A percentile compares a stretch with the other conserved stretches of the same genome.
Conservation (phyloP, 371 early-diverging fungal genomes). For the Mucor circinelloides region DNA sequence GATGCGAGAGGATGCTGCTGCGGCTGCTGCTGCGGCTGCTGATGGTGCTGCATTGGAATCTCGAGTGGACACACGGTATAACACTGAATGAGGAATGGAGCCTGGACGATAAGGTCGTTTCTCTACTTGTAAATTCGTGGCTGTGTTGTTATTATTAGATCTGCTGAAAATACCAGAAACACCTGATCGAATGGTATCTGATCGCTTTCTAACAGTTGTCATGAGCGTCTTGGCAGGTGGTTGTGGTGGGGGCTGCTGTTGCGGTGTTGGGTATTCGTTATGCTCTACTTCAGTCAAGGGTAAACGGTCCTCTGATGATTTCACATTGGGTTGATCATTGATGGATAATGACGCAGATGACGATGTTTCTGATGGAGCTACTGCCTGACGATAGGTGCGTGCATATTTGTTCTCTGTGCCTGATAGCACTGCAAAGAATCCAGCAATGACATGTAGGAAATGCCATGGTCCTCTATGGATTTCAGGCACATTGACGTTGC, state of each 20-base stretch:
- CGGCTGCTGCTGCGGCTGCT: constrained; percentile 11
- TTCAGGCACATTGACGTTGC: constrained; percentile 54
- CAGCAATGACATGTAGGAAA: constrained; percentile 36
- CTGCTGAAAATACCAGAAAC: constrained; percentile 36
- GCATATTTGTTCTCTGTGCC: constrained; percentile 34
- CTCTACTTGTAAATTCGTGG: background rate
- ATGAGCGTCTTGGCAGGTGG: constrained; percentile 24
- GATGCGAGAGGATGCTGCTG: constrained; percentile 2
- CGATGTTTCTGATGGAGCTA: background rate
- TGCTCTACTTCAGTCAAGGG: constrained; percentile 14
- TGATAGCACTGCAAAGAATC: constrained; percentile 36
- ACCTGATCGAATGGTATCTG: constrained; percentile 47
- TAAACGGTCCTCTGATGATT: constrained; percentile 12
- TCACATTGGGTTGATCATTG: constrained; percentile 2
- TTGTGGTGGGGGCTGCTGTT: background rate
- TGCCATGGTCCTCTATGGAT: constrained; percentile 39
- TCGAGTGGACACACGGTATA: constrained; percentile 35
- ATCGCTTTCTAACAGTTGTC: constrained; percentile 40
- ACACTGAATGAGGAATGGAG: constrained; percentile 50
- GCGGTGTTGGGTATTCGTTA: background rate
- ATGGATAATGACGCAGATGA: background rate
- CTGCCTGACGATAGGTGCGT: constrained; percentile 19
- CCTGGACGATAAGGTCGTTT: constrained; percentile 48
- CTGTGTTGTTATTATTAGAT: background rate
- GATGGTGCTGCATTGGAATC: constrained; percentile 15